Base-by-base conservation (phyloP, 2,329 filamentous ascomycete species). In the Trichoderma sp. region DNA sequence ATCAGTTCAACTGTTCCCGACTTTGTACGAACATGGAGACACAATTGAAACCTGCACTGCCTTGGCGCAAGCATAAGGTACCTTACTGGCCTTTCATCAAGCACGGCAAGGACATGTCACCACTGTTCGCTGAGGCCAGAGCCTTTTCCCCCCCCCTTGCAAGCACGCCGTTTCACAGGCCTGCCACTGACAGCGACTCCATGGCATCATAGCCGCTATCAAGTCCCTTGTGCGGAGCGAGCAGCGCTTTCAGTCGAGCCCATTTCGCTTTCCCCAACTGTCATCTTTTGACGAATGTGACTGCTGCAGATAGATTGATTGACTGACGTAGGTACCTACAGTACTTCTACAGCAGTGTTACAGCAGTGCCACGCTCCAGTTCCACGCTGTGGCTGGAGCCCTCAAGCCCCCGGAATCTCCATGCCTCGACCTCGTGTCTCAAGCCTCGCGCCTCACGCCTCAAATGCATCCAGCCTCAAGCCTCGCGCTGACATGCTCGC, bases 251-350 rank as follows among this genome's bases (percentile, higher is more conserved):
- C 41, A 47, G 59, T 63, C 59, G 41, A 62, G 34, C n/a, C 52
- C 44, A 65, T 65, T 52, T 65, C 63, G 63, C 63, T 60, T 60
- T 65, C 48, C 51, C 51, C 15, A 26, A 21, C 21, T 28, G 59
- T 63, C 59, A 63, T 58, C 24, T 54, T 54, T 28, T 3, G 19
- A 41, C 14, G 55, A 63, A 63, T 57, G 28, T 63, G 61, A 63
- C 61, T 48, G 62, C 55, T 52, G 50, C 59, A 63, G 50, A 54
- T 62, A 62, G 28, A 54, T 63, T 45, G 48, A 3, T 19, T n/a
- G 4, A 39, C 34, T 34, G 7, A 34, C 28, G 28, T 28, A 28
- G 28, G 28, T 28, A 30, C n/a, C 28, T 47, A 21, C 21, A 24
- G 3, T 24, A 24, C 21, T 24, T 24, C 21, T 3, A 24, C 21